phyloP scores from a whole-genome alignment of 1,284 basidiomycete species.

The Apiotrichum akiyoshidainum region DNA sequence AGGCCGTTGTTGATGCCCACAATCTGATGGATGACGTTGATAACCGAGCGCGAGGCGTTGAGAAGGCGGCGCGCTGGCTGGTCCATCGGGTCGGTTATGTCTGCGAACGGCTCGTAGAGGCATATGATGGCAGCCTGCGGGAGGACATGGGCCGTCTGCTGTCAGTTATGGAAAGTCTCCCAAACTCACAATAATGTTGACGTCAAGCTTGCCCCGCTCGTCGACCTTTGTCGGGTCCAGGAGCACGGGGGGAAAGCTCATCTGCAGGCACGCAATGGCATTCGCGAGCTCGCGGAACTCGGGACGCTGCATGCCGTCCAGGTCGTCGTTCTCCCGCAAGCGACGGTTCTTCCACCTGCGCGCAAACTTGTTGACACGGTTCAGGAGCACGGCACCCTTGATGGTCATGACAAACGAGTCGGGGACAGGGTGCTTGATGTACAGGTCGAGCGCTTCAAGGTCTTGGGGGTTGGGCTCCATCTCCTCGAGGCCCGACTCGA shows the following conservation, averaged over 20 bases:
- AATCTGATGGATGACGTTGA: conserved; percentile 42
- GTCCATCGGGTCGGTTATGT: conserved; percentile 42
- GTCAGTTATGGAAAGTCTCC: neutral
- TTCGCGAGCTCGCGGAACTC: conserved; percentile 48
- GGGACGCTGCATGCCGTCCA: conserved; percentile 43
- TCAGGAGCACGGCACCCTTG: conserved; percentile 37
- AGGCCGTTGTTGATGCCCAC: conserved; percentile 22
- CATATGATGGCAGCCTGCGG: conserved; percentile 45
- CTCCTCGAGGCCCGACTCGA: conserved; percentile 30
- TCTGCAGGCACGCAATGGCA: conserved; percentile 44
- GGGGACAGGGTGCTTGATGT: conserved; percentile 45
- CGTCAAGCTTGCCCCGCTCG: conserved; percentile 30
- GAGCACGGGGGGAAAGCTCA: conserved; percentile 39
- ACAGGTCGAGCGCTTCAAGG: conserved; percentile 46
- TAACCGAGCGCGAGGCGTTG: conserved; percentile 37
- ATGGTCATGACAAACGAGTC: conserved; percentile 44
- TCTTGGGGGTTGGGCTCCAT: conserved; percentile 48
- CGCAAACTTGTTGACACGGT: conserved; percentile 39
- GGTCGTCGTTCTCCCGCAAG: conserved; percentile 42
- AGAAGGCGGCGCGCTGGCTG: conserved; percentile 36
- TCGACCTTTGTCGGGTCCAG: conserved; percentile 29
- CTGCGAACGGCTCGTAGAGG: conserved; percentile 49
- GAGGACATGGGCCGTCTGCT: conserved; percentile 38
- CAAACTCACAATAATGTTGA: conserved; percentile 40
- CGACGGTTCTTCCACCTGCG: conserved; percentile 47